These are phyloP conservation scores for Rosa hybrid DNA, from an alignment of 331 rosid genomes.

Conservation along the genomic window DNA sequence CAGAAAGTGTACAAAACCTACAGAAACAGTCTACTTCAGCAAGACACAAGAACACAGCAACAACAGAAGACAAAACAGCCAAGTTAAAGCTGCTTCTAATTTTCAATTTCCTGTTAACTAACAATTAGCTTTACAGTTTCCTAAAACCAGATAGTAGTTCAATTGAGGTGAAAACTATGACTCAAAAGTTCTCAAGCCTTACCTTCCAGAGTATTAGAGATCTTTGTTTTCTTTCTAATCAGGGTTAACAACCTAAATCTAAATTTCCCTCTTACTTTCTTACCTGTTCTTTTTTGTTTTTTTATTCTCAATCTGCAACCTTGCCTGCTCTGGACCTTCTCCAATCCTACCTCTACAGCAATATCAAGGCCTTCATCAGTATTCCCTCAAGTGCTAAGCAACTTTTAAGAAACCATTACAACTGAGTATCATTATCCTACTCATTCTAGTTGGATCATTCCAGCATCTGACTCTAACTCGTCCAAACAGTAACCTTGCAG, in stretches of 20 bases:
- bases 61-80: not conserved
- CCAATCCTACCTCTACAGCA: not conserved
- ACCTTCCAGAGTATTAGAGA: not conserved
- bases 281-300: not conserved
- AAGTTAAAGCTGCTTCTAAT: not conserved
- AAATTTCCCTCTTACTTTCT: not conserved
- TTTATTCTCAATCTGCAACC: not conserved
- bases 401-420: not conserved
- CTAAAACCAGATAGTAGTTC: not conserved
- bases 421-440: too few relatives aligned
- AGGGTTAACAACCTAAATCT: not conserved
- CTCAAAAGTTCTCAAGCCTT: not conserved
- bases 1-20: not conserved
- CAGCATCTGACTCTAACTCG: not conserved
- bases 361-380: not conserved
- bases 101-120: not conserved
- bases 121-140: not conserved
- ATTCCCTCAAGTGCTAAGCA: not conserved
- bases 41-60: not conserved
- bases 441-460: not conserved
- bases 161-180: not conserved
- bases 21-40: not conserved
- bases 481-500: not conserved
- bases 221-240: not conserved
- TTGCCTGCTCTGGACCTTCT: not conserved